Percentiles rank a stretch among this genome's conserved stretches.
phyloP scores from a whole-genome alignment of 2,329 filamentous ascomycete species.

The Teratosphaeria destructans region DNA sequence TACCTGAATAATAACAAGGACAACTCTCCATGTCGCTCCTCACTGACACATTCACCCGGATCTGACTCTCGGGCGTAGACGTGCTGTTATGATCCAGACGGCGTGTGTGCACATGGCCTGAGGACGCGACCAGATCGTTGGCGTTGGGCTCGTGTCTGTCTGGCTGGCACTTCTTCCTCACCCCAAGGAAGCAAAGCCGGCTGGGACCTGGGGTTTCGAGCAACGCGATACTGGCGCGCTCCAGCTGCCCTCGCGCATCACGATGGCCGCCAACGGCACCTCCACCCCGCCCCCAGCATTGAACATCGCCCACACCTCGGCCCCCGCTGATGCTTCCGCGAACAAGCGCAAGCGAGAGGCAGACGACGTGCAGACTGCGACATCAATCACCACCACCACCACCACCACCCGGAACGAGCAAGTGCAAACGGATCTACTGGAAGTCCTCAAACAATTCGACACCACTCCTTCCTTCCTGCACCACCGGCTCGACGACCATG shows the following conservation, averaged over 20 bases:
- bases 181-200: background rate
- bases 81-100: background rate
- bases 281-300: conserved; percentile 6
- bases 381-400: background rate
- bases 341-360: conserved; percentile 38
- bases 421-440: conserved; percentile 31
- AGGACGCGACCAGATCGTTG: background rate
- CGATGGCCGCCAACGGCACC: conserved; percentile 13
- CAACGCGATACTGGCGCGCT: background rate
- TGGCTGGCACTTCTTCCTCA: background rate
- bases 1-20: background rate
- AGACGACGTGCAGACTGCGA: conserved; percentile 10
- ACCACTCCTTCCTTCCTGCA: conserved; percentile 37
- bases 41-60: background rate
- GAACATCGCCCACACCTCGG: conserved; percentile 2
- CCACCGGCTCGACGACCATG: conserved; percentile 21
- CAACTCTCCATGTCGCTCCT: background rate
- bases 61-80: background rate
- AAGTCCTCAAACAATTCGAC: conserved; percentile 35
- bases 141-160: background rate
- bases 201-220: conserved; percentile 4
- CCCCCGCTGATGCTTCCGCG: conserved; percentile 8
- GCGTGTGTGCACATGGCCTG: background rate
- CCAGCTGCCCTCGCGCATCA: conserved; percentile 7
- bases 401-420: conserved; percentile 10